phyloP scores from a whole-genome alignment of 2,329 filamentous ascomycete species.

The Pestalotiopsis sp. region DNA sequence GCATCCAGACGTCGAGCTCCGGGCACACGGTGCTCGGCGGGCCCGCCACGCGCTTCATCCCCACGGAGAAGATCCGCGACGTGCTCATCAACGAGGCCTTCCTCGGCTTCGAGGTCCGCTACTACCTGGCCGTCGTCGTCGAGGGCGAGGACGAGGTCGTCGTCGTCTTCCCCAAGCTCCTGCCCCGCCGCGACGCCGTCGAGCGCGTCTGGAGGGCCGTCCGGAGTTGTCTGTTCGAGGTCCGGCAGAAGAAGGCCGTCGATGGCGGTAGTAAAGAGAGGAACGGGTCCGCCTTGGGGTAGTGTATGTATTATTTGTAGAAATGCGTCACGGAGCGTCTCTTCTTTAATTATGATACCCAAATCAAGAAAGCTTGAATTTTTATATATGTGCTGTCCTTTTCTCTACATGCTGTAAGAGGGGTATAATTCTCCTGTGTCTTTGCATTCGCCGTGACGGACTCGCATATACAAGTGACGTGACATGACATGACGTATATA shows the following conservation, averaged over 20 bases:
- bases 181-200: conserved; percentile 75
- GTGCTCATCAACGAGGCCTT: conserved; percentile 96
- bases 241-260: conserved; percentile 16
- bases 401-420: neutral
- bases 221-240: conserved; percentile 78
- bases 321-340: neutral
- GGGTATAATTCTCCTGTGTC: neutral
- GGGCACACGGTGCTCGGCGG: conserved; percentile 55
- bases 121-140: conserved; percentile 88
- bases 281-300: neutral
- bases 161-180: conserved; percentile 86
- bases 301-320: neutral
- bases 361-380: neutral
- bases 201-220: conserved; percentile 91
- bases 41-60: conserved; percentile 66
- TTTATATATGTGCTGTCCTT: neutral
- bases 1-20: conserved; percentile 82
- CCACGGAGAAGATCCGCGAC: conserved; percentile 89
- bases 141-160: conserved; percentile 86
- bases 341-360: neutral
- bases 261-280: conserved; percentile 12
- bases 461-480: neutral
- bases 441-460: neutral
- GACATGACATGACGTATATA: neutral
- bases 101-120: conserved; percentile 84